Base-by-base conservation (phyloP, 2,329 filamentous ascomycete genomes). In the Zymoseptoria brevis region DNA sequence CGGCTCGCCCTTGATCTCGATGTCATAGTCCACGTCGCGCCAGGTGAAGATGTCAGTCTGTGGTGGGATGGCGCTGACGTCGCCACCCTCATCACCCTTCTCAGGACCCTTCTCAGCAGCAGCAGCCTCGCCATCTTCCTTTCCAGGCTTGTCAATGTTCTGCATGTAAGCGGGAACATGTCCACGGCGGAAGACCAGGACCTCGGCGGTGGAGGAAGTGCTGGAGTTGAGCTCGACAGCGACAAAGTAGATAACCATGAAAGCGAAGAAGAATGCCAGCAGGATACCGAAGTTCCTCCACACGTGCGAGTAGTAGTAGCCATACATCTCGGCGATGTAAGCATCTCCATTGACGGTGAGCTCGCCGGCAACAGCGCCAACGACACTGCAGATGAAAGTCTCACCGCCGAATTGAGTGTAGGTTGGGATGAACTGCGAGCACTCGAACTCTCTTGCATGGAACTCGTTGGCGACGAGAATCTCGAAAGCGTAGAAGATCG, bases 221-320 rank as follows among this genome's bases (percentile, higher is more conserved):
- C 81, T 77, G 0, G 86, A 85, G 71, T 88, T 88, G 65, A 87
- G 64, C 67, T 90, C 87, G 0, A 81, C 80, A 0, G 83, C 82
- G 16, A 82, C 52, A 55, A 89, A 81, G 73, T 90, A 89, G 1
- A 86, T 64, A 2, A 73, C 59, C 74, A 86, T 81, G 74, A 89
- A 89, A 57, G 80, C 82, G 29, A 88, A 65, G 55, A 87, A 73
- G 71, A 89, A 88, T 0, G 72, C 86, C 16, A 86, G 49, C 1
- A 89, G 70, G 57, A 90, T 87, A 0, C 87, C 87, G 59, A 88
- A 80, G 68, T 90, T 89, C 8, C 87, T 68, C 71, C 71, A 73
- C 19, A 75, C 72, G 53, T 78, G 74, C 3, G 70, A 72, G 62
- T 74, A 75, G 24, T 71, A 73, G 66, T 76, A 77, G 13, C 64